phyloP scores from a whole-genome alignment of 2,329 filamentous ascomycete genomes.

The Emydomyces testavorans region DNA sequence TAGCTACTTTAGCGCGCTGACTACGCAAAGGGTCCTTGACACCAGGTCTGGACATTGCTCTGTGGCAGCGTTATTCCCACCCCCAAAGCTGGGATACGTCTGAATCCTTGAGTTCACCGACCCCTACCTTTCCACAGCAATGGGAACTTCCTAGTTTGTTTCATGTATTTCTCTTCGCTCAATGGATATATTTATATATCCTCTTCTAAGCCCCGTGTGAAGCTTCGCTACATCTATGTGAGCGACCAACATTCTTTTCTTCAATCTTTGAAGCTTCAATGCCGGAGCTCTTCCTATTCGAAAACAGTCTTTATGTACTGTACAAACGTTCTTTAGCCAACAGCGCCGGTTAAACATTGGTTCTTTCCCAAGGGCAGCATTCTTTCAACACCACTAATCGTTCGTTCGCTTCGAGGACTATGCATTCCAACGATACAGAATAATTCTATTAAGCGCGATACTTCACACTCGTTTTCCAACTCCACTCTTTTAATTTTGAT shows the following conservation, averaged over 20 bases:
- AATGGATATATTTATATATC: constrained; percentile 5
- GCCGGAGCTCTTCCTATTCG: neutral
- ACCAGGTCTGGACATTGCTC: constrained; percentile 1
- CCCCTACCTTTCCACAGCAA: constrained; percentile 1
- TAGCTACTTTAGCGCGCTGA: neutral
- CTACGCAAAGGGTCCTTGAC: neutral
- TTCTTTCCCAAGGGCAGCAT: too few species aligned
- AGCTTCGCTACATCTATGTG: neutral
- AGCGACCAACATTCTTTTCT: neutral
- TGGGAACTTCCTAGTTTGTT: neutral
- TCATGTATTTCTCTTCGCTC: constrained; percentile 1
- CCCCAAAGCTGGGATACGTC: constrained; percentile 2
- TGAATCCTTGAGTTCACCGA: neutral
- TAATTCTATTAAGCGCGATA: neutral
- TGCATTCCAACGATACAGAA: too few species aligned
- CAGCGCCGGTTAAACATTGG: too few species aligned
- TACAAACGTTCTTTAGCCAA: too few species aligned
- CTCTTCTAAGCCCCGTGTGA: neutral
- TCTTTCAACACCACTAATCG: too few species aligned
- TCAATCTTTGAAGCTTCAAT: neutral
- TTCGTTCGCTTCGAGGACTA: too few species aligned
- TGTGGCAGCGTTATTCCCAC: neutral
- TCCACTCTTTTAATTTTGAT: neutral
- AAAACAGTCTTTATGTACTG: neutral
- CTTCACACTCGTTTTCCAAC: neutral